A percentile compares a stretch with the other conserved stretches of the same genome.
Evolutionary conservation across 78 protist genomes (phyloP).

Genomic region (Protostelium mycophagum): DNA sequence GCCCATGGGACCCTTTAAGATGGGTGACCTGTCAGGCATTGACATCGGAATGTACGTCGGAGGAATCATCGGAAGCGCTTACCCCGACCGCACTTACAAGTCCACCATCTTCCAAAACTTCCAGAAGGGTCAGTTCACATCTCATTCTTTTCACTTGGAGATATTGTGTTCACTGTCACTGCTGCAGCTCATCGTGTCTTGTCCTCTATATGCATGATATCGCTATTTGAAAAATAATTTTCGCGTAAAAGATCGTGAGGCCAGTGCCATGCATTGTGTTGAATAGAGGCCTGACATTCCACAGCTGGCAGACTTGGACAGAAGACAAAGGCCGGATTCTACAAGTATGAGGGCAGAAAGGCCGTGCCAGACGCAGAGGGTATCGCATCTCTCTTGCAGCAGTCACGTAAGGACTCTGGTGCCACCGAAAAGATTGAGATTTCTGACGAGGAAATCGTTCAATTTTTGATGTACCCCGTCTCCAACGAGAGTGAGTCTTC

Average conservation of each 20-base stretch:
- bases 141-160: too few relatives aligned
- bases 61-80: conserved; percentile 5
- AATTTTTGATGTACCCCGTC: conserved; percentile 30
- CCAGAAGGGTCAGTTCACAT: not conserved
- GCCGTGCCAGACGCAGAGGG: conserved; percentile 1
- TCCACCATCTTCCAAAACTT: not conserved
- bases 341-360: conserved; percentile 15
- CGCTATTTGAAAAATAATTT: too few relatives aligned
- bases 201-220: too few relatives aligned
- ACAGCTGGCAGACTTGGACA: conserved; percentile 30
- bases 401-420: not conserved
- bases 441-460: conserved; percentile 31
- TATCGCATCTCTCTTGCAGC: not conserved
- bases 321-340: conserved; percentile 42
- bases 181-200: not conserved
- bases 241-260: too few relatives aligned
- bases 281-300: not conserved
- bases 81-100: conserved; percentile 30
- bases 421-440: conserved; percentile 1
- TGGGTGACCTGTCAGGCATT: conserved; percentile 60
- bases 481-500: conserved; percentile 39
- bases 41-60: conserved; percentile 25
- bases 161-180: too few relatives aligned
- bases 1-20: conserved; percentile 60
- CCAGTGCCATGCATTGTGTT: not conserved